Evolutionary conservation across 768 basidiomycete species (phyloP).

Genomic region (Trametes punicea): DNA sequence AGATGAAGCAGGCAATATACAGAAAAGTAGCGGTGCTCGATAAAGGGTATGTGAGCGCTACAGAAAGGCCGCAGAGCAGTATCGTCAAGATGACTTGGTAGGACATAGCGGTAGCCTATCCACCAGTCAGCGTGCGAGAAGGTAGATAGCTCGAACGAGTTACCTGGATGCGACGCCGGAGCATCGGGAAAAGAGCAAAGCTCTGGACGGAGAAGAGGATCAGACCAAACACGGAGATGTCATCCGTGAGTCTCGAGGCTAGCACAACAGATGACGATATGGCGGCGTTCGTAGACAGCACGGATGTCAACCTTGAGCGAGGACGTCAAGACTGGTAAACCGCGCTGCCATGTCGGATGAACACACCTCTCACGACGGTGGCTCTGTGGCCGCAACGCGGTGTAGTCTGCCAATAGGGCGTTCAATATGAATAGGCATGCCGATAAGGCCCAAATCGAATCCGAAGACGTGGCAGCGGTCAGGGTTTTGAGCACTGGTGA

Average conservation of each 20-base stretch:
- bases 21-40: conserved; percentile 55
- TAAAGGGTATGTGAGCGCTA: conserved; percentile 50
- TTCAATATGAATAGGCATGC: conserved; percentile 81
- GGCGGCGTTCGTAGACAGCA: conserved; percentile 87
- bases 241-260: conserved; percentile 82
- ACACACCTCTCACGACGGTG: conserved; percentile 57
- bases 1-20: conserved; percentile 45
- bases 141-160: conserved; percentile 4
- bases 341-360: background rate
- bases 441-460: conserved; percentile 96
- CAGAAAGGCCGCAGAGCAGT: conserved; percentile 45
- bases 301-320: conserved; percentile 64
- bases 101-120: conserved; percentile 44
- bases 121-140: background rate
- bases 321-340: conserved; percentile 16
- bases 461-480: conserved; percentile 92
- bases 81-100: conserved; percentile 55
- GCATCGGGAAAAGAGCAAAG: conserved; percentile 81
- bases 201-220: conserved; percentile 78
- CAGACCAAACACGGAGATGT: conserved; percentile 85
- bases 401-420: conserved; percentile 80
- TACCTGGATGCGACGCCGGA: conserved; percentile 73
- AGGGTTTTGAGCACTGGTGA: conserved; percentile 90
- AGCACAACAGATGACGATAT: conserved; percentile 91
- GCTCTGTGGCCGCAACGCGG: conserved; percentile 42